Base-by-base conservation (phyloP, 2,329 filamentous ascomycete genomes). In the Thielaviopsis musarum region DNA sequence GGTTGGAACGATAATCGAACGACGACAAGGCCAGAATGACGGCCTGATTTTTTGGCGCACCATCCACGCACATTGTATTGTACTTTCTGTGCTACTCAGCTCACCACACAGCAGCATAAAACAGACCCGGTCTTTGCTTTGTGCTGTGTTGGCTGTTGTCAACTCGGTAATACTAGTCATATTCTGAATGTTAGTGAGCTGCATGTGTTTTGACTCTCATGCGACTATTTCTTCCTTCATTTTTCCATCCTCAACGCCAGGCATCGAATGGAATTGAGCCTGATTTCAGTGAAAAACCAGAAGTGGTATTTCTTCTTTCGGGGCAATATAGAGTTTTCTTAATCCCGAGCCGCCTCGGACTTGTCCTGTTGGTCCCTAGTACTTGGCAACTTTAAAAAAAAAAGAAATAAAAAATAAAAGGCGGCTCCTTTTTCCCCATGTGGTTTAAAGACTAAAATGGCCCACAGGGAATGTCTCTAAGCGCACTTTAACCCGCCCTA, bases 21-120 rank as follows among this genome's bases (percentile, higher is more conserved):
- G 57, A 58, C 48, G 10, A 53, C 49, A 58, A 52, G 57, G 48
- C 51, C n/a, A 58, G 49, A 58, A 58, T 52, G 34, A 41, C 57
- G 51, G 56, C 49, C 38, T 21, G 28, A 30, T 9, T 34, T 54
- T 56, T 19, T 21, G 22, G 10, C n/a, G 15, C 22, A 56, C 21
- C 15, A 21, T 7, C 30, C 30, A 34, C 30, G 10, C 10, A 5
- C 7, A 34, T 9, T 34, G 30, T 4, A 13, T 54, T 54, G 52
- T 28, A 54, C 15, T 54, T 24, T 7, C 5, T 52, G n/a, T 34
- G 30, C 30, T 6, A 34, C 30, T 34, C 6, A 9, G 30, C 30
- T 34, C 30, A 34, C 30, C 30, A 10, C 30, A 28, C 26, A 28
- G 26, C 26, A 28, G 26, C 26, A 28, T 7, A 6, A 34, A 34